Conservation (phyloP, 73 alveolate species). For the Uronychia binucleata region DNA sequence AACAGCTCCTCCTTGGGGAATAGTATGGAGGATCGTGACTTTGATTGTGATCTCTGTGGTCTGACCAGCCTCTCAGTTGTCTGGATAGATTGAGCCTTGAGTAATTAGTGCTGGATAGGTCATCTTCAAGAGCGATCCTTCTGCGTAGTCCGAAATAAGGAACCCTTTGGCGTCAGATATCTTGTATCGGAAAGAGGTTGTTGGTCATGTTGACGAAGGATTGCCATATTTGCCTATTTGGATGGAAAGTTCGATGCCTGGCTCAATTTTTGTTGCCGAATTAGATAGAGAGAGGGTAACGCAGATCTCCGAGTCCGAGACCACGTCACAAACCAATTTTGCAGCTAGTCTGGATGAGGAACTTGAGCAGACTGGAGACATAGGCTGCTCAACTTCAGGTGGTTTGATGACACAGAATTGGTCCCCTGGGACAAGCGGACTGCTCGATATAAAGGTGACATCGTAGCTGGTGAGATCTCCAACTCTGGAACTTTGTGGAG, state of each 20-base stretch:
- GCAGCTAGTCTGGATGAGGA: too few species aligned
- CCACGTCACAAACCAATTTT: neutral
- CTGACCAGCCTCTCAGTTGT: neutral
- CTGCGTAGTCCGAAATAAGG: conserved; percentile 2
- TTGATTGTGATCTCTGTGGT: neutral
- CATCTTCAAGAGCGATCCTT: neutral
- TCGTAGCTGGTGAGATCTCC: conserved; percentile 7
- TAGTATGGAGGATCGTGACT: neutral
- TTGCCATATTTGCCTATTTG: neutral
- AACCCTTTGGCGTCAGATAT: neutral
- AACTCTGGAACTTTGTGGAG: conserved; percentile 6
- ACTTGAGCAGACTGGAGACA: neutral
- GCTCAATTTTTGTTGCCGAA: neutral
- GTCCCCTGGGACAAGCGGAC: conserved; percentile 12
- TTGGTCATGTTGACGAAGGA: conserved; percentile 33
- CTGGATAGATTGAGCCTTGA: neutral
- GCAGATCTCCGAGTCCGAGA: neutral
- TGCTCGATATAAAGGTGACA: neutral
- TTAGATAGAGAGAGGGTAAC: neutral
- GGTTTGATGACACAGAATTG: conserved; percentile 5
- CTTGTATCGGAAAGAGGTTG: conserved; percentile 6
- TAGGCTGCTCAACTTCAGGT: neutral
- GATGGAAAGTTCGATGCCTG: neutral
- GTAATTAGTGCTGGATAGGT: conserved; percentile 17
- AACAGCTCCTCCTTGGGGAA: conserved; percentile 22